Evolutionary conservation across 78 protist species (phyloP).

Genomic region (Dictyostelium capitatum): DNA sequence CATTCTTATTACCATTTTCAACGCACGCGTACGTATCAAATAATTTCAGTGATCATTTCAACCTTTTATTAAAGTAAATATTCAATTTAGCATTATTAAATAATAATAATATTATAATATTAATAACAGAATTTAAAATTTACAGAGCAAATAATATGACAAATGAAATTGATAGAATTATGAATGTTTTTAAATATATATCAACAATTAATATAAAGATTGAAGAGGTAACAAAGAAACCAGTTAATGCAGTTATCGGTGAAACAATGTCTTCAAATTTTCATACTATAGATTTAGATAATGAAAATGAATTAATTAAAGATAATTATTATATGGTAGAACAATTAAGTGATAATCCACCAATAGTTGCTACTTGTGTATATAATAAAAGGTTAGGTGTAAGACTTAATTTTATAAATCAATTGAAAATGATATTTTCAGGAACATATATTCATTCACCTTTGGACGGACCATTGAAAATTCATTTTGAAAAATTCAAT

Average conservation of each 20-base stretch:
- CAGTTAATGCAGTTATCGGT: background rate
- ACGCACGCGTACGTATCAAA: background rate
- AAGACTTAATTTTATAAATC: background rate
- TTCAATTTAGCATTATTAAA: too few species aligned
- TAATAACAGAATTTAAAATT: too few species aligned
- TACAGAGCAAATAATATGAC: constrained; percentile 8
- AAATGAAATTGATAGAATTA: background rate
- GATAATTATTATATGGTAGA: background rate
- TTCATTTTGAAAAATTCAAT: background rate
- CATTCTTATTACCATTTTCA: background rate
- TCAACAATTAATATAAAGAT: background rate
- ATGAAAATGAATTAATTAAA: background rate
- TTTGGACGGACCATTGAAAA: background rate
- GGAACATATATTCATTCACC: background rate
- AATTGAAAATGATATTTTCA: background rate
- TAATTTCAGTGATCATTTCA: background rate
- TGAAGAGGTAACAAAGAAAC: background rate
- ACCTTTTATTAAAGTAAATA: background rate
- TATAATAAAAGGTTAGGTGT: background rate
- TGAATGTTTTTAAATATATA: background rate
- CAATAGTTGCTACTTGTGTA: background rate
- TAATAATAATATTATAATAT: too few species aligned
- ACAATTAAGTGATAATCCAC: background rate
- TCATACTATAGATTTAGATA: background rate
- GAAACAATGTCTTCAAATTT: background rate